Percentiles rank a stretch among this genome's conserved stretches.
Evolutionary conservation across 768 basidiomycete genomes (phyloP).

Genomic region (Tricholoma sp.): DNA sequence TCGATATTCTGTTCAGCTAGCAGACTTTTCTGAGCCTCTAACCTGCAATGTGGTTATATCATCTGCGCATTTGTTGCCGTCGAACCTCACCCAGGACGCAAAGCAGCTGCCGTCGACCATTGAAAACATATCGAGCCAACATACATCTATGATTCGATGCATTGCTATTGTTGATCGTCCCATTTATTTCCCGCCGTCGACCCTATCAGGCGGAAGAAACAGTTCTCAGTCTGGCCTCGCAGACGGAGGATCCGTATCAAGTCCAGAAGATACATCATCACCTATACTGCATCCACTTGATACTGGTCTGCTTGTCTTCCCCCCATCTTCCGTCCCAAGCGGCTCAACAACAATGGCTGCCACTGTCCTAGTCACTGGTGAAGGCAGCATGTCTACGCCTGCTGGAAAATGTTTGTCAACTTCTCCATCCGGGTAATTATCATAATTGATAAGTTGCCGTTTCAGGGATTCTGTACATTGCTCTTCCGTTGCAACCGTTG

Average conservation of each 20-base stretch:
- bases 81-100: conserved; percentile 16
- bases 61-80: conserved; percentile 32
- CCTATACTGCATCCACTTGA: conserved; percentile 36
- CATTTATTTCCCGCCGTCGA: conserved; percentile 20
- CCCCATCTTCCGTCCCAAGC: conserved; percentile 54
- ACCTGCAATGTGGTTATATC: conserved; percentile 53
- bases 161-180: conserved; percentile 35
- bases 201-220: conserved; percentile 1
- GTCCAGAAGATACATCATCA: conserved; percentile 4
- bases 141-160: conserved; percentile 21
- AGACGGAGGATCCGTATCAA: conserved; percentile 17
- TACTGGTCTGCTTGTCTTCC: conserved; percentile 69
- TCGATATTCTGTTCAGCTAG: conserved; percentile 44
- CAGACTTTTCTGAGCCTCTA: conserved; percentile 58
- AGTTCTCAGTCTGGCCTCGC: background rate
- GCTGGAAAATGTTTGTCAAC: conserved; percentile 59
- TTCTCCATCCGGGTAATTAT: background rate
- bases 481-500: conserved; percentile 37
- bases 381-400: conserved; percentile 71
- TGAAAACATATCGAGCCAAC: background rate
- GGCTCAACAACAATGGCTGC: conserved; percentile 47
- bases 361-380: conserved; percentile 64
- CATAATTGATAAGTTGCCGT: conserved; percentile 1
- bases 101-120: conserved; percentile 10
- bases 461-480: conserved; percentile 57